Evolutionary conservation across 495 filamentous ascomycete species (phyloP).

Genomic region (Penicillium malachiteum): DNA sequence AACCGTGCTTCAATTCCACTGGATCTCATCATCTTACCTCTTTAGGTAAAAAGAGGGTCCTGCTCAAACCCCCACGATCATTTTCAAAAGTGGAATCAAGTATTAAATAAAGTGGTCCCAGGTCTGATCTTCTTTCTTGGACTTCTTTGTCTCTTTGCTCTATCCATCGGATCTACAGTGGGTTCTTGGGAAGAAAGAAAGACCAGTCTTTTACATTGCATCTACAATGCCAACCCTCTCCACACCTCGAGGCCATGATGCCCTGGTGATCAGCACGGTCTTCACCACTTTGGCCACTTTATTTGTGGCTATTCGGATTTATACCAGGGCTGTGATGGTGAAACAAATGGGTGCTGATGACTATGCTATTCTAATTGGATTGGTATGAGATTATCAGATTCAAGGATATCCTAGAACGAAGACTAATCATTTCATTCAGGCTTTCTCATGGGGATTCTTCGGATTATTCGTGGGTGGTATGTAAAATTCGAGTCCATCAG

Average conservation of each 20-base stretch:
- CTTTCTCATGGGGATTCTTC: conserved; percentile 39
- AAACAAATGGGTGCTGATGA: conserved; percentile 61
- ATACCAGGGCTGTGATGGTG: conserved; percentile 54
- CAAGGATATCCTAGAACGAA: background rate
- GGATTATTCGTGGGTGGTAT: conserved; percentile 34
- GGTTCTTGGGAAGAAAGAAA: background rate
- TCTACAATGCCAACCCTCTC: conserved; percentile 27
- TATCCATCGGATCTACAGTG: conserved; percentile 2
- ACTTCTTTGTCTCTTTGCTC: background rate
- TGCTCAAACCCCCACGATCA: conserved; percentile 3
- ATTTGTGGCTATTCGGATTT: conserved; percentile 36
- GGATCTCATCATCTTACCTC: background rate
- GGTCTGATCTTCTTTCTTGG: conserved; percentile 4
- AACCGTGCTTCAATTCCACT: background rate
- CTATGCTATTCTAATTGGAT: conserved; percentile 29
- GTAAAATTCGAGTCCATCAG: background rate
- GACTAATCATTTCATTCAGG: conserved; percentile 7
- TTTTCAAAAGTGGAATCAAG: conserved; percentile 3
- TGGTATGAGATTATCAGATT: conserved; percentile 18
- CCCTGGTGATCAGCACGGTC: conserved; percentile 30
- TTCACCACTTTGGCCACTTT: conserved; percentile 34
- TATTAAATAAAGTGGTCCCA: conserved; percentile 14
- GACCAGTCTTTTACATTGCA: background rate
- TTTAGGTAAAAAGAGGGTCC: background rate
- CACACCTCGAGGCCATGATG: conserved; percentile 29